Conservation (phyloP, 345 rosid species). For the Rhizophora apiculata region DNA sequence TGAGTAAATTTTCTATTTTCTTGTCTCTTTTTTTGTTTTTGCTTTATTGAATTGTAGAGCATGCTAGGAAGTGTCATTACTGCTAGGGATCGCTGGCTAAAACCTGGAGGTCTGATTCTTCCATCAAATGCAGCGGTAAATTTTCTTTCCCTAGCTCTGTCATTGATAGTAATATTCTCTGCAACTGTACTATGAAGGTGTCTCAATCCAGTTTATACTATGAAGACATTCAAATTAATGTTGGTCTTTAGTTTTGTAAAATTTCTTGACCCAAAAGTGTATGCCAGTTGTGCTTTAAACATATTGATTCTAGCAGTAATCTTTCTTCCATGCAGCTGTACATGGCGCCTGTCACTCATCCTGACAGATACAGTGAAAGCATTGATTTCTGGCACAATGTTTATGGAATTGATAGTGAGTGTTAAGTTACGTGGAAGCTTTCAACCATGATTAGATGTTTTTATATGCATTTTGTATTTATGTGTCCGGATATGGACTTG, state of each 20-base stretch:
- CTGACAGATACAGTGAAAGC: constrained; percentile 89
- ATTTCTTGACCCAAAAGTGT: too few relatives aligned
- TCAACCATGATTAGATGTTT: background rate
- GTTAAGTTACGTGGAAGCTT: constrained; percentile 14
- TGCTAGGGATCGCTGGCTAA: constrained; percentile 95
- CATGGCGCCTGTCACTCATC: constrained; percentile 93
- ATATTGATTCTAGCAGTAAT: constrained; percentile 10
- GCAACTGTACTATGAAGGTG: background rate
- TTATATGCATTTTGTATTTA: background rate
- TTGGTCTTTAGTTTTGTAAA: background rate
- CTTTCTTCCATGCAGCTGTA: constrained; percentile 54
- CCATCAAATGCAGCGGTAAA: constrained; percentile 83
- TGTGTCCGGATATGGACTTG: constrained; percentile 9
- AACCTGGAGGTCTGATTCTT: constrained; percentile 91
- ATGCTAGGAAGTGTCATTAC: constrained; percentile 97
- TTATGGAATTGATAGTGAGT: constrained; percentile 98
- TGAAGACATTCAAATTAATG: background rate
- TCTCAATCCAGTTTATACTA: background rate
- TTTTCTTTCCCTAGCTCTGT: constrained; percentile 5
- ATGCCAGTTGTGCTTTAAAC: background rate
- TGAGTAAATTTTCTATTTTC: background rate
- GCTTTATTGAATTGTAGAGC: constrained; percentile 45
- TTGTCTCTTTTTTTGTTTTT: background rate
- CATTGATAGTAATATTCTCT: background rate
- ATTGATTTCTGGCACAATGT: constrained; percentile 97